A percentile compares a stretch with the other conserved stretches of the same genome.
Conservation (phyloP, 176 grass and related monocot species). For the Luzula sylvatica region DNA sequence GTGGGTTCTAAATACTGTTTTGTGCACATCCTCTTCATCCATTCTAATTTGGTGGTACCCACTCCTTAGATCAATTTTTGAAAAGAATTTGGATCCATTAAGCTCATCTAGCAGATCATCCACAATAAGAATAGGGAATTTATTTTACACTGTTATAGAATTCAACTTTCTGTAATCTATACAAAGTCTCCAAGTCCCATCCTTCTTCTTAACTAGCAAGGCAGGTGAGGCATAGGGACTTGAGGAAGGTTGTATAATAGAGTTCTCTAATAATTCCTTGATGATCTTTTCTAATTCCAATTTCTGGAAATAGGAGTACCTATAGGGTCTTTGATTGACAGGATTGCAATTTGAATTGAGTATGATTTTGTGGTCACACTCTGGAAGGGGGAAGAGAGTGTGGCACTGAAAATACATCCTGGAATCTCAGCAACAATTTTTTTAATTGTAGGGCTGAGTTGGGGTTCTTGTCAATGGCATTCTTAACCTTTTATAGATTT, state of each 20-base stretch:
- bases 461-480: not conserved
- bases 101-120: conserved; percentile 1
- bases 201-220: not conserved
- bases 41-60: too few relatives aligned
- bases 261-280: not conserved
- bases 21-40: too few relatives aligned
- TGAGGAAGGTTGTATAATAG: not conserved
- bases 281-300: not conserved
- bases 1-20: not conserved
- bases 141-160: not conserved
- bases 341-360: not conserved
- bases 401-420: not conserved
- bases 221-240: not conserved
- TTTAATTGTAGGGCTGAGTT: not conserved
- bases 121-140: not conserved
- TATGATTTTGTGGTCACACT: not conserved
- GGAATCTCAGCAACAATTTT: not conserved
- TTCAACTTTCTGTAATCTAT: too few relatives aligned
- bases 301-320: not conserved
- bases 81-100: not conserved
- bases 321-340: not conserved
- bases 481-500: too few relatives aligned
- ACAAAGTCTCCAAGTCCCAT: too few relatives aligned
- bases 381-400: not conserved
- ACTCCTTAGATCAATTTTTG: too few relatives aligned